Base-by-base conservation (phyloP, 495 filamentous ascomycete genomes). In the Trichoderma gamsii region DNA sequence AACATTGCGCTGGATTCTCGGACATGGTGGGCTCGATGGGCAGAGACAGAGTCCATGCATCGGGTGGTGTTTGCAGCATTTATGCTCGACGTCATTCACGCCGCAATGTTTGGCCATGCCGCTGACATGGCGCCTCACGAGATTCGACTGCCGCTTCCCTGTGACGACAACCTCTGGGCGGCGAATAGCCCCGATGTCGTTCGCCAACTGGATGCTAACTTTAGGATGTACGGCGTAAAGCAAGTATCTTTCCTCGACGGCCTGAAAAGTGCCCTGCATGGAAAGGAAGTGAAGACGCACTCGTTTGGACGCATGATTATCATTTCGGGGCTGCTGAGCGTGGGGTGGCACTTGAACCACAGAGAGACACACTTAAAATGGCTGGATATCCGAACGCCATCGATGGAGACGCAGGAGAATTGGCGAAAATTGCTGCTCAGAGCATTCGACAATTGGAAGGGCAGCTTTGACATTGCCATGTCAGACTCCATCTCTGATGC, bases 41-140 rank as follows among this genome's bases (percentile, higher is more conserved):
- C 97, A 67, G 90, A 92, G 38, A 92, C 91, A 7, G 95, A 99
- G 76, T 91, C 94, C 2, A 97, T 93, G 67, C 87, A 92, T 65
- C 87, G 95, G 49, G 92, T 91, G 1, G 95, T 94, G 0, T 99
- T 97, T 79, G 95, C 90, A 1, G 94, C 95, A 3, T 99, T 97
- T 75, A 91, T 98, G 69, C 85, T 97, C 71, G 95, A 99, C 74
- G 91, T 93, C 11, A 90, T 92, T 15, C 95, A 99, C 75, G 93
- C 94, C 12, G 97, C 92, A 21, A 97, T 99, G 90, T 99, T 98
- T 72, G 95, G 95, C 0, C 95, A 99, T 76, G 90, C 91, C 1
- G 93, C 93, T 3, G 92, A 94, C 64, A 96, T 98, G 93, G 92
- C 94, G 4, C 92, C 95, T 3, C 92, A 97, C 76, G 95, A 99